These are phyloP conservation scores for Dendrocalamus latiflorus DNA, from an alignment of 202 grass and related monocot species.

Conservation along the genomic window DNA sequence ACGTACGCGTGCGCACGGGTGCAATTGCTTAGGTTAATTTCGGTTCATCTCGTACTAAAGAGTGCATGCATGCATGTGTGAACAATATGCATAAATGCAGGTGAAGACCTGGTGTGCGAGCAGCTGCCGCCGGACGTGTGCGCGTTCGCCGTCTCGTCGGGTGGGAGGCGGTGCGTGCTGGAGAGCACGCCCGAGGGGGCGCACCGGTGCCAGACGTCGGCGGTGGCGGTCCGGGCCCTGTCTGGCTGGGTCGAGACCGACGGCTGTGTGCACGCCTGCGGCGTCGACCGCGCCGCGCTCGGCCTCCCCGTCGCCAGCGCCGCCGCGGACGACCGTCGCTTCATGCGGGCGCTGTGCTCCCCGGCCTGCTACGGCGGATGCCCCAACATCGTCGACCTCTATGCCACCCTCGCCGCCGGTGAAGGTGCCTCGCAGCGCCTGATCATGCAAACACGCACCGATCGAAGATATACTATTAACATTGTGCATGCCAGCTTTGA, in stretches of 20 bases:
- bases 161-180: constrained; percentile 46
- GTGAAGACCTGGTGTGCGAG: constrained; percentile 43
- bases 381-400: constrained; percentile 66
- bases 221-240: constrained; percentile 25
- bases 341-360: constrained; percentile 52
- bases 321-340: constrained; percentile 36
- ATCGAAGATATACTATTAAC: not conserved
- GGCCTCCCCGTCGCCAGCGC: constrained; percentile 46
- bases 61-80: not conserved
- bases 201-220: constrained; percentile 54
- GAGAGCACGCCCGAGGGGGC: constrained; percentile 28
- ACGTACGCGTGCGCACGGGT: not conserved
- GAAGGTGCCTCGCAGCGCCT: constrained; percentile 32
- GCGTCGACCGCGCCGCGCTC: constrained; percentile 42
- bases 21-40: not conserved
- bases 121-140: constrained; percentile 58
- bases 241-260: constrained; percentile 55
- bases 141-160: constrained; percentile 60
- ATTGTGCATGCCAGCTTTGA: not conserved
- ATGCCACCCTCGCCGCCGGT: constrained; percentile 51
- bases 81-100: not conserved
- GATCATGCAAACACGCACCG: not conserved
- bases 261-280: constrained; percentile 49
- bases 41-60: not conserved
- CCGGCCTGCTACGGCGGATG: constrained; percentile 40